A percentile compares a stretch with the other conserved stretches of the same genome.
phyloP scores from a whole-genome alignment of 2,329 filamentous ascomycete genomes.

The Phyllosticta capitalensis region DNA sequence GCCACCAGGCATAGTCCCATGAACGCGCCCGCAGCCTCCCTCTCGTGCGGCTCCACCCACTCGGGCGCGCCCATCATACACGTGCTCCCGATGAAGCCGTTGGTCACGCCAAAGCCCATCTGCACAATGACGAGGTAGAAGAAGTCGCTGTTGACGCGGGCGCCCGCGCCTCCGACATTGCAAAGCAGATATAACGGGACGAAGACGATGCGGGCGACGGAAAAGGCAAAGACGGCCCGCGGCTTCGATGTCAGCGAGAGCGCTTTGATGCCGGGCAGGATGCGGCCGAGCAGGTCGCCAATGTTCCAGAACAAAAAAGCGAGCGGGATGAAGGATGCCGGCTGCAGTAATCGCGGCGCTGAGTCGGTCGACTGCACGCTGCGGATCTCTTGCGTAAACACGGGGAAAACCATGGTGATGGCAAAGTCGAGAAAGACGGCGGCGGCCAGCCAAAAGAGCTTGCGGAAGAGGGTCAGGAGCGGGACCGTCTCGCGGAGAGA shows the following conservation, averaged over 20 bases:
- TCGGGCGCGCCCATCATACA: conserved; percentile 86
- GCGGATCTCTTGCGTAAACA: conserved; percentile 59
- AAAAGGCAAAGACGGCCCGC: conserved; percentile 54
- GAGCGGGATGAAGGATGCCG: conserved; percentile 76
- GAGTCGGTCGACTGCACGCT: conserved; percentile 35
- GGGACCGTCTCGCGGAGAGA: conserved; percentile 42
- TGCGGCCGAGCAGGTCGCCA: conserved; percentile 71
- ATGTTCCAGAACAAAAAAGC: conserved; percentile 90
- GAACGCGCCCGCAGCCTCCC: conserved; percentile 83
- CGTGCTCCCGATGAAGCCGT: conserved; percentile 76
- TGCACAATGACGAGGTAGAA: conserved; percentile 86
- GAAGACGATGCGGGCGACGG: conserved; percentile 58
- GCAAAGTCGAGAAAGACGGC: conserved; percentile 73
- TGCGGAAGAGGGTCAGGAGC: conserved; percentile 59
- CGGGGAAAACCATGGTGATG: conserved; percentile 88
- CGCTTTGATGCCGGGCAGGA: conserved; percentile 52
- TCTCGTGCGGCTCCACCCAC: conserved; percentile 73
- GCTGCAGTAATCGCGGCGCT: conserved; percentile 51
- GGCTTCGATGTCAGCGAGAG: conserved; percentile 54
- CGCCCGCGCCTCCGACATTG: conserved; percentile 68
- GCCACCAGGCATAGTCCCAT: conserved; percentile 87
- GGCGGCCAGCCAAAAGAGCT: conserved; percentile 68
- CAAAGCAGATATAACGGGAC: conserved; percentile 83
- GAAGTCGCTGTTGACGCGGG: conserved; percentile 66
- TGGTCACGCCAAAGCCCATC: conserved; percentile 71